phyloP scores from a whole-genome alignment of 352 stramenopile genomes.

The Phytophthora boehmeriae region DNA sequence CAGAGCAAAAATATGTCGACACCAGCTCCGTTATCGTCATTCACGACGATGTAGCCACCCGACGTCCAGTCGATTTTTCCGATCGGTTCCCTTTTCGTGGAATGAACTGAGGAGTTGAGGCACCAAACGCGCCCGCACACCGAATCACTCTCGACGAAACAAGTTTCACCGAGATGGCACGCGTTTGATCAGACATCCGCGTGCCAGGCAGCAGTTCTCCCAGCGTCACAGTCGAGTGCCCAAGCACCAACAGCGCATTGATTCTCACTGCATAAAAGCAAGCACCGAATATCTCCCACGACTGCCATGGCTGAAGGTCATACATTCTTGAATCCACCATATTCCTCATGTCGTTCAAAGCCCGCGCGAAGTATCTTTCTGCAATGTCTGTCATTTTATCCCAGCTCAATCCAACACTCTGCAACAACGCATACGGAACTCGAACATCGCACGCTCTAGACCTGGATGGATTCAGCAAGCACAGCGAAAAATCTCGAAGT shows the following conservation, averaged over 20 bases:
- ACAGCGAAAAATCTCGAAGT: conserved; percentile 35
- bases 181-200: conserved; percentile 6
- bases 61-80: conserved; percentile 14
- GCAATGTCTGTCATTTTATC: not conserved
- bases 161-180: conserved; percentile 18
- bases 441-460: not conserved
- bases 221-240: conserved; percentile 25
- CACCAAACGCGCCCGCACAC: conserved; percentile 1
- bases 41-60: conserved; percentile 32
- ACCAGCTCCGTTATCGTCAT: conserved; percentile 24
- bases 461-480: conserved; percentile 23
- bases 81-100: not conserved
- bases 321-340: conserved; percentile 7
- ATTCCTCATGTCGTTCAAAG: conserved; percentile 5
- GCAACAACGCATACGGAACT: conserved; percentile 19
- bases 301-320: conserved; percentile 7
- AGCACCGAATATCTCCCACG: conserved; percentile 35
- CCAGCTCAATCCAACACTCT: not conserved
- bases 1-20: conserved; percentile 44
- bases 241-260: conserved; percentile 37
- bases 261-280: conserved; percentile 48
- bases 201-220: conserved; percentile 17
- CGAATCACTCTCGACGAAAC: conserved; percentile 6
- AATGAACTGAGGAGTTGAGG: conserved; percentile 8
- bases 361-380: conserved; percentile 1